phyloP scores from a whole-genome alignment of 306 rosid species.

The Cucumis cinereus region DNA sequence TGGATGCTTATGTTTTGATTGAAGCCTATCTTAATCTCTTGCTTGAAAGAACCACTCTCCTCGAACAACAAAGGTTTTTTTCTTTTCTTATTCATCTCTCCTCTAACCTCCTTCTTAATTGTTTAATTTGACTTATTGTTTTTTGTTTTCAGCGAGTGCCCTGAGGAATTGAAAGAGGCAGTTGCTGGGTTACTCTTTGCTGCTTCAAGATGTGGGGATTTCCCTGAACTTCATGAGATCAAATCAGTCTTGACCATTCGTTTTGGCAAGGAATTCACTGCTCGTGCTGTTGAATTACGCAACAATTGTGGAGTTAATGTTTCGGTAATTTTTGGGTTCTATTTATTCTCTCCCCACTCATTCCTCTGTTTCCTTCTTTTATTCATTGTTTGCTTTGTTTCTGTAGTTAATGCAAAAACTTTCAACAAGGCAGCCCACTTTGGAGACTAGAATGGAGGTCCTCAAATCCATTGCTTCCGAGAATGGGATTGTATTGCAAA shows the following conservation, averaged over 20 bases:
- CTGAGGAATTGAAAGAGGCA: slow-evolving; percentile 48
- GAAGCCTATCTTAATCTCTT: slow-evolving; percentile 35
- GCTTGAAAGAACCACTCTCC: slow-evolving; percentile 23
- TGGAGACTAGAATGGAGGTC: slow-evolving; percentile 53
- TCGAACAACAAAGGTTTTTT: slow-evolving; percentile 29
- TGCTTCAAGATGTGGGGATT: slow-evolving; percentile 64
- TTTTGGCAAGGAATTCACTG: slow-evolving; percentile 42
- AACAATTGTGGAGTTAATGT: slow-evolving; percentile 41
- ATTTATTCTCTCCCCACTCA: too few relatives aligned
- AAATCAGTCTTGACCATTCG: slow-evolving; percentile 28
- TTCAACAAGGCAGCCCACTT: slow-evolving; percentile 52
- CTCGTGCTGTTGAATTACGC: slow-evolving; percentile 34
- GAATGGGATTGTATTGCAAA: slow-evolving; percentile 38
- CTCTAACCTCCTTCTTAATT: not conserved
- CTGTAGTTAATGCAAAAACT: slow-evolving; percentile 51
- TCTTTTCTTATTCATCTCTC: too few relatives aligned
- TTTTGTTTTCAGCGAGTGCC: slow-evolving; percentile 37
- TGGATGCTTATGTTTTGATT: slow-evolving; percentile 39
- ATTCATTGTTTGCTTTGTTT: not conserved
- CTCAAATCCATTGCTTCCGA: slow-evolving; percentile 64
- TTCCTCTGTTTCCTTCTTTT: not conserved
- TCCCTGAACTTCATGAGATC: slow-evolving; percentile 63
- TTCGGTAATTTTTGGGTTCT: slow-evolving; percentile 14
- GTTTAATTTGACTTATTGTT: not conserved
- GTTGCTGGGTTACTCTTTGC: slow-evolving; percentile 44